Percentiles rank a stretch among this genome's conserved stretches.
Evolutionary conservation across 2,329 filamentous ascomycete genomes (phyloP).

Genomic region (Aureobasidium zeae): DNA sequence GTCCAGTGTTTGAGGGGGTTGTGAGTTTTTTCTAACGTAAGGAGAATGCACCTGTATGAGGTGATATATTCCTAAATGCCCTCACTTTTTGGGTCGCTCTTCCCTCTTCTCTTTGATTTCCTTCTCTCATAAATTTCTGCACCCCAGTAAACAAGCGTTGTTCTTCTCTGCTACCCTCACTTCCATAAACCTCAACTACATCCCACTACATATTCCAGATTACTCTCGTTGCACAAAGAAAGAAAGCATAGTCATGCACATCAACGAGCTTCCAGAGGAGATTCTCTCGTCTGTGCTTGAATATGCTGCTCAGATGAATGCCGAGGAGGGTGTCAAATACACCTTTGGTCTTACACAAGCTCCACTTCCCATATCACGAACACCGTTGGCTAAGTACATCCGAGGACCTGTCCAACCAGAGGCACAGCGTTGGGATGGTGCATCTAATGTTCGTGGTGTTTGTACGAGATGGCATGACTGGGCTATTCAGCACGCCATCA

Average conservation of each 20-base stretch:
- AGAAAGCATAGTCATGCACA: no score
- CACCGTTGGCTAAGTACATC: slow-evolving; percentile 41
- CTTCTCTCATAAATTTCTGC: not conserved
- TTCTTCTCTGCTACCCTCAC: not conserved
- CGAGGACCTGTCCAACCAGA: slow-evolving; percentile 43
- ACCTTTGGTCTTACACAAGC: slow-evolving; percentile 46
- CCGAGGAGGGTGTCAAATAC: slow-evolving; percentile 38
- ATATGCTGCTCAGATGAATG: slow-evolving; percentile 40
- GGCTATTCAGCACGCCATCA: slow-evolving; percentile 43
- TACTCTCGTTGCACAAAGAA: no score
- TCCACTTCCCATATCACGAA: slow-evolving; percentile 37
- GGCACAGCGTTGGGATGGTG: slow-evolving; percentile 44
- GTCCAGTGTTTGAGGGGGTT: slow-evolving; percentile 1
- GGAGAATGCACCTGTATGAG: slow-evolving; percentile 9
- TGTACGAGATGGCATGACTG: slow-evolving; percentile 46
- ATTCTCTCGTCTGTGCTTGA: slow-evolving; percentile 44
- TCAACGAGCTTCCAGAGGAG: slow-evolving; percentile 45
- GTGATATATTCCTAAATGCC: slow-evolving; percentile 14
- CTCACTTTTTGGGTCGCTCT: not conserved
- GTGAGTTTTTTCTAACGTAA: slow-evolving; percentile 12
- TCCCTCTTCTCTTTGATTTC: not conserved
- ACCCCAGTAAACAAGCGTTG: not conserved
- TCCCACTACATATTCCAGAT: no score
- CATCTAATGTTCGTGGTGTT: slow-evolving; percentile 40
- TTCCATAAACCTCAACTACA: not conserved